Percentiles rank a stretch among this genome's conserved stretches.
phyloP scores from a whole-genome alignment of 768 basidiomycete genomes.

The Mycena amicta region DNA sequence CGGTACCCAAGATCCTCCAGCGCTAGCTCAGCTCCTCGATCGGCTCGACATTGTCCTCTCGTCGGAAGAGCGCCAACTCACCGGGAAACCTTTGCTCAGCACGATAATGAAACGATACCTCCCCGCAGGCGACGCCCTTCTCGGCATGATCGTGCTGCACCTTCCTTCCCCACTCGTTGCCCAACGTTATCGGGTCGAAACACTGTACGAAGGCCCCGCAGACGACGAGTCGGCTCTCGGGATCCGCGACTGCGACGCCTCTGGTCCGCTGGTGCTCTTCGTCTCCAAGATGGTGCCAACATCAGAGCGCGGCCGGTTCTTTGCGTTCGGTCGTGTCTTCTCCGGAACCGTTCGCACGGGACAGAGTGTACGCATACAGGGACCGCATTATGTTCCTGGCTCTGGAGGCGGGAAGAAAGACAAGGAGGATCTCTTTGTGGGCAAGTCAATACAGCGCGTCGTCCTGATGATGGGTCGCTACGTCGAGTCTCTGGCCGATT shows the following conservation, averaged over 20 bases:
- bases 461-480: slow-evolving; percentile 99
- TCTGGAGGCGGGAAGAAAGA: slow-evolving; percentile 37
- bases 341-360: slow-evolving; percentile 96
- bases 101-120: slow-evolving; percentile 99
- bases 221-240: slow-evolving; percentile 99
- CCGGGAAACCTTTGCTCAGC: slow-evolving; percentile 95
- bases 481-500: slow-evolving; percentile 98
- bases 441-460: slow-evolving; percentile 98
- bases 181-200: slow-evolving; percentile 98
- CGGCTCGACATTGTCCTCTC: slow-evolving; percentile 93
- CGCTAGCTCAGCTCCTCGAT: slow-evolving; percentile 79
- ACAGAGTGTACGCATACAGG: slow-evolving; percentile 98
- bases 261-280: slow-evolving; percentile 94
- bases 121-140: slow-evolving; percentile 94
- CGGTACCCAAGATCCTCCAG: slow-evolving; percentile 70
- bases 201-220: slow-evolving; percentile 99
- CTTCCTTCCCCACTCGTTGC: slow-evolving; percentile 97
- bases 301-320: slow-evolving; percentile 99
- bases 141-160: slow-evolving; percentile 99
- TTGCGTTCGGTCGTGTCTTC: slow-evolving; percentile 99
- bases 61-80: slow-evolving; percentile 84
- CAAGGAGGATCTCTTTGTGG: slow-evolving; percentile 90
- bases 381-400: slow-evolving; percentile 96
- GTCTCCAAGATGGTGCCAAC: slow-evolving; percentile 99
- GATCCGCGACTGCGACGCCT: slow-evolving; percentile 97